Evolutionary conservation across 1,139 yeast genomes (phyloP), one percentile per base, ranked within the genome.

Genomic region (Pneumocystis carinii): DNA sequence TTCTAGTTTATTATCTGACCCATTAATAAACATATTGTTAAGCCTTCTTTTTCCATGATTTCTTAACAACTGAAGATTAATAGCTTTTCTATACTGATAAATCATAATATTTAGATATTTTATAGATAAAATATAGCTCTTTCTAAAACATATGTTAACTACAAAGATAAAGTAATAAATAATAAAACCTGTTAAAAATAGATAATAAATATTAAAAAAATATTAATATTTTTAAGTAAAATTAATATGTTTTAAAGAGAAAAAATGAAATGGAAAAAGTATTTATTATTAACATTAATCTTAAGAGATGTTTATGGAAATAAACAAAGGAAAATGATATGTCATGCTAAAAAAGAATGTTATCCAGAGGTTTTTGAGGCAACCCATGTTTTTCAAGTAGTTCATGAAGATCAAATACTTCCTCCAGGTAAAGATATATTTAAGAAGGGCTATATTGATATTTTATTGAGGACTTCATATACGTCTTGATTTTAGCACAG

Each of bases 311-410:
- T 48, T 24, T 29, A 19, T 4, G 55, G 32, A 27, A 17, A 37
- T 29, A 10, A 39, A 29, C 35, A 15, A 14, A 39, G 29, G 29
- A 39, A 57, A 37, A 37, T 57, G 42, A 57, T 57, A 37, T 57
- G 42, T 24, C 59, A 57, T 57, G 42, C 10, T 19, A 39, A 15
- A 19, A 37, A 29, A 57, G 59, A 24, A 14, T 57, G 41, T 12
- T 57, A 57, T 57, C 59, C 59, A 12, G 42, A 57, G 15, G n/a
- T 57, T 24, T 57, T 57, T 57, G 42, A 37, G 24, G 42, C 59
- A 37, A 57, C 59, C 1, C 3, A 57, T 37, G 29, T 57, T 8
- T 57, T 57, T 57, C 59, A 57, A 17, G 59, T 57, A 17, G 59
- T 57, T 29, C 38, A 29, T 29, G 36, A 57, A 12, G 59, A 57